Evolutionary conservation across 805 yeast species (phyloP), one percentile per base, ranked within the genome.

Genomic region (Osmozyma mogii): DNA sequence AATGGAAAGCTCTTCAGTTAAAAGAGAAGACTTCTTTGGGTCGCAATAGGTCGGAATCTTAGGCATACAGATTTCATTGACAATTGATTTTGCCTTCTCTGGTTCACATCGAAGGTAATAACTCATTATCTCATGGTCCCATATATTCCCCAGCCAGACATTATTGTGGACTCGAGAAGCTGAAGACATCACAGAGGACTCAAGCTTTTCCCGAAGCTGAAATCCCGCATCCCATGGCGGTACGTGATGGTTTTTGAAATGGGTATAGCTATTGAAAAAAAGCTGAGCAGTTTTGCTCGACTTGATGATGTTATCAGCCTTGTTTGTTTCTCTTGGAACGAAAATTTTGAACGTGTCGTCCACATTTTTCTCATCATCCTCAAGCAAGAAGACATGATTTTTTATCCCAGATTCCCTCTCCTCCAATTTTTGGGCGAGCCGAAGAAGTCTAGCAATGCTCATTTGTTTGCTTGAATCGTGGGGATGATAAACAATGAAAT

Each of bases 141-240:
- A 74, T 1, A 76, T 60, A 47, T 88, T 89, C 2, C 97, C 97
- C 29, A 80, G 65, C 88, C 89, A 88, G 5, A 87, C 70, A 28
- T 71, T 63, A 6, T 52, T 44, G 22, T 38, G 33, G 1, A 84
- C 58, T 9, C 63, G 68, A 0, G 92, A 71, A 0, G 94, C 94
- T 7, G 84, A 66, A 1, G 95, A 79, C 88, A 88, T 81, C 47
- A 72, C 74, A 1, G 85, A 65, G 29, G 85, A 79, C 51, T 88
- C 96, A n/a, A 82, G 61, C 36, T 81, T 75, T 50, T 88, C 96
- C 45, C 81, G 75, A 38, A 73, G 66, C 13, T 70, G 61, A 45
- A 78, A 75, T 43, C 84, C 82, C 16, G 70, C 61, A 41, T 78
- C 83, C 85, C 87, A 80, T 4, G 50, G 30, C 15, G 37, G 22